Conservation (phyloP, 148 eudicot species). For the Fallopia convolvulus region DNA sequence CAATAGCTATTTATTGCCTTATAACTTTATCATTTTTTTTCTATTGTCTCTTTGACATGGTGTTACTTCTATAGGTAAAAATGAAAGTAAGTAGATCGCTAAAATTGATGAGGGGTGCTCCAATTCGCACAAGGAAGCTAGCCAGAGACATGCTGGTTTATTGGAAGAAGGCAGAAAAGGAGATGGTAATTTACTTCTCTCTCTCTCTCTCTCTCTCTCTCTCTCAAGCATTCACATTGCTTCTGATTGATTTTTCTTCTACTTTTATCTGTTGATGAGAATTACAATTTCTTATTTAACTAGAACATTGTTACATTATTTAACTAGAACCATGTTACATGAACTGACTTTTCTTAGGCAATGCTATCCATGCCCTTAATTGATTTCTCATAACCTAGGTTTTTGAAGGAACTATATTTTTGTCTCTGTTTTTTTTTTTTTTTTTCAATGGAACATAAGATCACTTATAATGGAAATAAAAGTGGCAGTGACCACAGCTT, state of each 20-base stretch:
- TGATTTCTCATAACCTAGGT: not conserved
- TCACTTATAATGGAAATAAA: not conserved
- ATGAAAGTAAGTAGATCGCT: slow-evolving; percentile 85
- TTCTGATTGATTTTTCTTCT: slow-evolving; percentile 1
- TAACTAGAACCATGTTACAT: not conserved
- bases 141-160: slow-evolving; percentile 94
- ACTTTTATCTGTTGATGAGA: not conserved
- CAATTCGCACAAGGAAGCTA: slow-evolving; percentile 74
- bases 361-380: not conserved
- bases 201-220: not conserved
- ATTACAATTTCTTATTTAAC: not conserved
- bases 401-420: not conserved
- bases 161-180: slow-evolving; percentile 95
- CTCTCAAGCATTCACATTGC: not conserved
- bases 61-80: slow-evolving; percentile 58
- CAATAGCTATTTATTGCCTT: not conserved
- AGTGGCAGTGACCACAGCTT: not conserved
- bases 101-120: slow-evolving; percentile 73
- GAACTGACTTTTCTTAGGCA: not conserved
- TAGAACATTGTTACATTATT: not conserved
- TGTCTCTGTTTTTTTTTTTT: not conserved
- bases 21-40: slow-evolving; percentile 5
- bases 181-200: slow-evolving; percentile 59
- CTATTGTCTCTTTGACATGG: slow-evolving; percentile 4
- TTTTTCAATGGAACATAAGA: not conserved